Base-by-base conservation (phyloP, 768 basidiomycete species). In the Zangia roseola region DNA sequence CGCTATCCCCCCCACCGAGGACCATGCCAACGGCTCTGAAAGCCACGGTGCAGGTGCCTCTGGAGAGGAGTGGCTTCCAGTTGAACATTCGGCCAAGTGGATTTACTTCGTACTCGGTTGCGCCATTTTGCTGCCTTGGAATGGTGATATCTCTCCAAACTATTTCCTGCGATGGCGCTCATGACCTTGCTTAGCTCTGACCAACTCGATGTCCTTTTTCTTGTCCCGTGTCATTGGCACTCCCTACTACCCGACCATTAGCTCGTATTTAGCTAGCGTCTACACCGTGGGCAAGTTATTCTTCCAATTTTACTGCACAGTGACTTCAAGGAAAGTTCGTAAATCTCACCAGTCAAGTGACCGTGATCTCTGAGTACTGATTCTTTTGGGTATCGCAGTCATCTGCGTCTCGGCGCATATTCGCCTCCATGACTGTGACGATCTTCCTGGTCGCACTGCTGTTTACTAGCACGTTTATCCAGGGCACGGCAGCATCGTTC, bases 41-140 rank as follows among this genome's bases (percentile, higher is more conserved):
- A 38, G 49, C 23, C 43, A 31, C 38, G 45, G 13, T 10, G 31
- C 39, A 19, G 55, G 47, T 14, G 40, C 50, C 13, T 36, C 43
- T n/a, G 23, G 44, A 13, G 54, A 53, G 10, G 38, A 50, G 62
- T 47, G 47, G 47, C 25, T 33, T 14, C 35, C 58, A 24, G 38
- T 28, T 19, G 76, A 82, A 56, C 36, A 67, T 36, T 71, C 73
- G 37, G 75, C 83, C 59, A 63, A 70, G 41, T 83, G 82, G 80
- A 76, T 83, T 45, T 76, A 82, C 57, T 87, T 88, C 55, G 65
- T 86, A n/a, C 68, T 92, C 12, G 91, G 92, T 3, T 84, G 84
- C 50, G 84, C 88, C n/a, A 77, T 86, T 3, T 75, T 94, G 4
- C 68, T 94, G 17, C 84, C 88, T 23, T 94, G 91, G 90, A 93